These are phyloP conservation scores for Alternaria dauci DNA, from an alignment of 2,329 filamentous ascomycete species.

Conservation along the genomic window DNA sequence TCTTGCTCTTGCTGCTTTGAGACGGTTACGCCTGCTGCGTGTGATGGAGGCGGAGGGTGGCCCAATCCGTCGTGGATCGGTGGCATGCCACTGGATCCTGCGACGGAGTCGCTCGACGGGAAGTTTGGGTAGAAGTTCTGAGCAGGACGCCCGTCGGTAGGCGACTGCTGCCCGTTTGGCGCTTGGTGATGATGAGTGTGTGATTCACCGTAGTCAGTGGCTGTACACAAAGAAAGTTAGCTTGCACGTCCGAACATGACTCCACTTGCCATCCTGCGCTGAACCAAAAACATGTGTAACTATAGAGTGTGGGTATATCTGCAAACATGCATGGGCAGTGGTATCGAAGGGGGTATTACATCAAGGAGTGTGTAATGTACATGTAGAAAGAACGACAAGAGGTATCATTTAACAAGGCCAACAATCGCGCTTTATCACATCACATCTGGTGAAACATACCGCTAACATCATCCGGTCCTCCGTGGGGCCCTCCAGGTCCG, in stretches of 20 bases:
- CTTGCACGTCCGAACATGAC: slow-evolving; percentile 46
- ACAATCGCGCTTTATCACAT: slow-evolving; percentile 53
- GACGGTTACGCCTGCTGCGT: slow-evolving; percentile 54
- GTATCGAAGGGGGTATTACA: slow-evolving; percentile 53
- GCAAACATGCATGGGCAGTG: slow-evolving; percentile 47
- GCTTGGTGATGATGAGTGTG: slow-evolving; percentile 73
- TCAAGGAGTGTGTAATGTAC: slow-evolving; percentile 55
- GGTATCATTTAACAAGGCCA: slow-evolving; percentile 52
- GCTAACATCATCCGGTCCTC: slow-evolving; percentile 82
- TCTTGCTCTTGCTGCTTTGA: slow-evolving; percentile 60
- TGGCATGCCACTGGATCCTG: slow-evolving; percentile 67
- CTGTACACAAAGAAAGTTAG: slow-evolving; percentile 59
- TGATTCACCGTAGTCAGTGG: slow-evolving; percentile 67
- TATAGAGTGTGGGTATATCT: slow-evolving; percentile 28
- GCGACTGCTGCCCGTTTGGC: slow-evolving; percentile 63
- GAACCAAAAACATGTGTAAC: slow-evolving; percentile 42
- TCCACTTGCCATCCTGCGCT: slow-evolving; percentile 31
- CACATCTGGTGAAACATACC: slow-evolving; percentile 98
- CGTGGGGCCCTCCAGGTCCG: slow-evolving; percentile 71
- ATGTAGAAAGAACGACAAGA: slow-evolving; percentile 53
- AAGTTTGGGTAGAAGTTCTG: slow-evolving; percentile 81
- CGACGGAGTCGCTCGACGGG: slow-evolving; percentile 63
- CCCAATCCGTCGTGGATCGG: slow-evolving; percentile 69
- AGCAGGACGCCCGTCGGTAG: slow-evolving; percentile 73
- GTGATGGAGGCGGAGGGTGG: slow-evolving; percentile 54